Conservation (phyloP, 208 protist genomes). For the Herpetomonas samuelpessoai region DNA sequence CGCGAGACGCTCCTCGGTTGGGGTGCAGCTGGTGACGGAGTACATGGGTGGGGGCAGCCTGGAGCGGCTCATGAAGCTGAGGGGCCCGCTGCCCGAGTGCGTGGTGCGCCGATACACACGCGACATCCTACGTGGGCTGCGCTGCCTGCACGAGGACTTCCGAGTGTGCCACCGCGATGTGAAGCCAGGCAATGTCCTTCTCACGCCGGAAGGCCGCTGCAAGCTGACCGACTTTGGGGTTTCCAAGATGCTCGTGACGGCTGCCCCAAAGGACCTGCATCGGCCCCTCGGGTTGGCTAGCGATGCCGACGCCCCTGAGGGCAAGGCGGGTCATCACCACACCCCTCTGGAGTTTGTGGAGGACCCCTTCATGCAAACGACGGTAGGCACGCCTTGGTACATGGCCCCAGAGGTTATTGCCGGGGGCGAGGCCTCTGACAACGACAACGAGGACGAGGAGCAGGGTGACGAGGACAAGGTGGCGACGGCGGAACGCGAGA, state of each 20-base stretch:
- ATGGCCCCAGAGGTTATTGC: conserved; percentile 92
- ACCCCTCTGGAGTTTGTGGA: conserved; percentile 3
- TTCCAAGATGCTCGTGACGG: conserved; percentile 52
- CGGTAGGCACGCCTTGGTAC: conserved; percentile 90
- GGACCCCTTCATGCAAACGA: conserved; percentile 52
- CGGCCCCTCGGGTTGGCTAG: background rate
- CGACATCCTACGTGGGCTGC: conserved; percentile 74
- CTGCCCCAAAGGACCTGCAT: background rate
- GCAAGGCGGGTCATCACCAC: conserved; percentile 2
- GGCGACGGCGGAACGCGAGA: background rate
- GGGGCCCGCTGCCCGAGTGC: conserved; percentile 59
- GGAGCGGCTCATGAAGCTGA: conserved; percentile 58
- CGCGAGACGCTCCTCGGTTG: conserved; percentile 50
- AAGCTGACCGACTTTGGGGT: conserved; percentile 92
- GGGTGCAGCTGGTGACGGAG: conserved; percentile 90
- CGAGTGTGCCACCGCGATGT: conserved; percentile 90
- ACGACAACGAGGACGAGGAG: conserved; percentile 6
- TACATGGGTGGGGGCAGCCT: conserved; percentile 83
- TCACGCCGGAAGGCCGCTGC: conserved; percentile 74
- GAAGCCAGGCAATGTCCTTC: conserved; percentile 90
- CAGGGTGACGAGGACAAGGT: conserved; percentile 8
- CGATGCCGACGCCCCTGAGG: background rate
- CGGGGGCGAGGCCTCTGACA: conserved; percentile 39
- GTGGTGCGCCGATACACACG: conserved; percentile 70
- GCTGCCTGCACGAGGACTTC: conserved; percentile 77